Evolutionary conservation across 2,329 filamentous ascomycete genomes (phyloP).

Genomic region (Trichoderma oligosporum): DNA sequence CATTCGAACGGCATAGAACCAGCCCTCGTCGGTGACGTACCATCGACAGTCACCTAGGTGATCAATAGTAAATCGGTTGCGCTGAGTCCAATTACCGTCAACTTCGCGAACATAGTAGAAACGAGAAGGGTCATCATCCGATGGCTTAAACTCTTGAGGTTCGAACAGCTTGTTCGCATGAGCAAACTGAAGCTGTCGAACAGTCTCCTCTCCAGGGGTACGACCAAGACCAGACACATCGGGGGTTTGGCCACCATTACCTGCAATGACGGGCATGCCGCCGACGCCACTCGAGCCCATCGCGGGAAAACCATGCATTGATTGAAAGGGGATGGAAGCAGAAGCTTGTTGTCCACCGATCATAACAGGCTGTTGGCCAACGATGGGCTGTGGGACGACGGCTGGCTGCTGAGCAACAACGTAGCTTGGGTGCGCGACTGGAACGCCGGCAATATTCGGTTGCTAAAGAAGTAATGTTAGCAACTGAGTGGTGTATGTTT

Average conservation of each 20-base stretch:
- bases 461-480: slow-evolving; percentile 28
- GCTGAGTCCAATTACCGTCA: slow-evolving; percentile 57
- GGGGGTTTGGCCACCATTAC: slow-evolving; percentile 40
- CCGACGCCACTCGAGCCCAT: slow-evolving; percentile 28
- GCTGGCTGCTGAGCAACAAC: slow-evolving; percentile 35
- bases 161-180: slow-evolving; percentile 49
- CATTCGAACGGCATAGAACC: slow-evolving; percentile 59
- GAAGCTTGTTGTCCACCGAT: slow-evolving; percentile 29
- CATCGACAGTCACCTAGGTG: slow-evolving; percentile 54
- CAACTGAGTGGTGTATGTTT: not conserved
- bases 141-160: slow-evolving; percentile 60
- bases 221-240: slow-evolving; percentile 52
- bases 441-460: slow-evolving; percentile 29
- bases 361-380: slow-evolving; percentile 34
- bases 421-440: slow-evolving; percentile 31
- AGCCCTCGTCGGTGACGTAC: slow-evolving; percentile 55
- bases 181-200: slow-evolving; percentile 49
- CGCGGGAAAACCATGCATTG: slow-evolving; percentile 27
- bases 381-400: slow-evolving; percentile 31
- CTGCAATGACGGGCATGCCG: slow-evolving; percentile 38
- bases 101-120: slow-evolving; percentile 60
- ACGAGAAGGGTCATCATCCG: slow-evolving; percentile 56
- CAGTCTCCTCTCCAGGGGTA: slow-evolving; percentile 45
- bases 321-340: slow-evolving; percentile 26
- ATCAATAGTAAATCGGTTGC: slow-evolving; percentile 58